Conservation (phyloP, 2,329 filamentous ascomycete genomes). For the Ophiostoma piceae region DNA sequence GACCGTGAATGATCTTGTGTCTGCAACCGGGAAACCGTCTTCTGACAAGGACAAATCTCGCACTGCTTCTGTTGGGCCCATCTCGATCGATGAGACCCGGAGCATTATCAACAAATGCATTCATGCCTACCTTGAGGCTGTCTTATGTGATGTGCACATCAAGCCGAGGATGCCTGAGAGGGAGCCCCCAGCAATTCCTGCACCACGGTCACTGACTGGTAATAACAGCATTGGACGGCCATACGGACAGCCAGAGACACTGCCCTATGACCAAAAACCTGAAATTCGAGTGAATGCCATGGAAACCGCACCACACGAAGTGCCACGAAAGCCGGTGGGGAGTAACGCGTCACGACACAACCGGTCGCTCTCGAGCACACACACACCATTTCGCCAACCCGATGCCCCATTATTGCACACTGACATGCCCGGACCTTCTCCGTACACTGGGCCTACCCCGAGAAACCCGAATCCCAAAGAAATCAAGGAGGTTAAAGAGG, state of each 20-base stretch:
- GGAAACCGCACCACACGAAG: not conserved
- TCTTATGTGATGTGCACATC: conserved; percentile 19
- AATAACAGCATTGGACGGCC: not conserved
- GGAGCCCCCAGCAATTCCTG: not conserved
- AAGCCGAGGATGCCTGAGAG: not conserved
- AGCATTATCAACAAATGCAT: conserved; percentile 44
- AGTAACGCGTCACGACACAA: not conserved
- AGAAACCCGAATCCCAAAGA: not conserved
- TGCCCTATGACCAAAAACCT: not conserved
- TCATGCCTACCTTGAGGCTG: conserved; percentile 34
- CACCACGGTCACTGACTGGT: conserved; percentile 7
- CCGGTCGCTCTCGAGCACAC: not conserved
- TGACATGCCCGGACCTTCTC: not conserved
- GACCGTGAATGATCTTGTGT: conserved; percentile 74
- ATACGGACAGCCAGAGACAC: not conserved
- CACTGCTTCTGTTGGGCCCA: conserved; percentile 27
- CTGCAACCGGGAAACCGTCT: conserved; percentile 29
- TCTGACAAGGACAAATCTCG: not conserved
- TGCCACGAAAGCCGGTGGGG: not conserved
- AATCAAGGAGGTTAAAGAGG: conserved; percentile 8
- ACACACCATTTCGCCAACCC: not conserved
- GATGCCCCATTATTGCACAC: not conserved
- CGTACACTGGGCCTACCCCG: not conserved
- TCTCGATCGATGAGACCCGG: conserved; percentile 58
- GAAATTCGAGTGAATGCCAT: not conserved